Percentiles rank a stretch among this genome's conserved stretches.
Conservation (phyloP, 2,329 filamentous ascomycete species). For the Sclerotinia minor region DNA sequence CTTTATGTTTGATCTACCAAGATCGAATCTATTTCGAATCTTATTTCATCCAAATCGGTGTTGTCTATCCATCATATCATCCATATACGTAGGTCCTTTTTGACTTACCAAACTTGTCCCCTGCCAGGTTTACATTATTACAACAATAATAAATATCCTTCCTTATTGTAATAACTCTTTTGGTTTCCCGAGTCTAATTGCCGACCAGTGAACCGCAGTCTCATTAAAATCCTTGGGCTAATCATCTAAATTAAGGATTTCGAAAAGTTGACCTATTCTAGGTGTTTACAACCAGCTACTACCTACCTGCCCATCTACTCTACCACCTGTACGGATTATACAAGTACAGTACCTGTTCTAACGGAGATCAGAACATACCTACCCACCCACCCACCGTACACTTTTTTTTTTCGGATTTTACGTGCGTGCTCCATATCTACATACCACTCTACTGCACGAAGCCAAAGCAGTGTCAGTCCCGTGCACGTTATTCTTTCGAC, state of each 20-base stretch:
- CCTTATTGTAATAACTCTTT: not conserved
- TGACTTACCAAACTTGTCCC: not conserved
- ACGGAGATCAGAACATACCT: not conserved
- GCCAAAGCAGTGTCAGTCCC: not conserved
- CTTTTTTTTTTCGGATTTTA: not conserved
- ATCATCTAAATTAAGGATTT: conserved; percentile 6
- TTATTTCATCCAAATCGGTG: not conserved
- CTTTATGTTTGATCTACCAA: conserved; percentile 4
- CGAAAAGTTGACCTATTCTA: not conserved
- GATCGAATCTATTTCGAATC: conserved; percentile 1
- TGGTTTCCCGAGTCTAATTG: conserved; percentile 15
- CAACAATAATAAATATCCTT: not conserved
- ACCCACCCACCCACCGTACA: not conserved
- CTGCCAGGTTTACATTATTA: not conserved
- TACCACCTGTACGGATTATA: not conserved
- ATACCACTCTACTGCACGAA: not conserved
- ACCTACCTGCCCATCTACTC: not conserved
- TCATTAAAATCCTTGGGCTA: not conserved
- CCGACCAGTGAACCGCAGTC: not conserved
- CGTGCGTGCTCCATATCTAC: not conserved
- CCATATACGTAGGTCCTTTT: not conserved
- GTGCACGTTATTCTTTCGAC: conserved; percentile 4
- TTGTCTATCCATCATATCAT: not conserved
- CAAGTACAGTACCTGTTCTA: not conserved
- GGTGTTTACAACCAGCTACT: not conserved